Percentiles rank a stretch among this genome's conserved stretches.
Conservation (phyloP, 192 early-diverging fungal genomes). For the Umbelopsis sp. region DNA sequence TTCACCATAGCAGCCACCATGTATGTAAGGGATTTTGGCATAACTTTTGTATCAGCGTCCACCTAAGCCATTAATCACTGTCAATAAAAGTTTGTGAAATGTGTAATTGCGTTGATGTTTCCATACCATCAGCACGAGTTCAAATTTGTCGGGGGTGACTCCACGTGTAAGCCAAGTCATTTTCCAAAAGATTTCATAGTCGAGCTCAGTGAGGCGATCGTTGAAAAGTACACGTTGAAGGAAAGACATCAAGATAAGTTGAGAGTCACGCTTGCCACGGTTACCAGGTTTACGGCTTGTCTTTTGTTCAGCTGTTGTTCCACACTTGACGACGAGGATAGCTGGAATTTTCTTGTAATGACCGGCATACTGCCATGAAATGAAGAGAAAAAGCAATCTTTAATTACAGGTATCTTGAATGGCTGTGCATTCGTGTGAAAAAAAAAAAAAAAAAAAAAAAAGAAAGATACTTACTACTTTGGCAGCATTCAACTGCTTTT, state of each 20-base stretch:
- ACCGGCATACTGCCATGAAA: constrained; percentile 54
- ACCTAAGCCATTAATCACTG: constrained; percentile 27
- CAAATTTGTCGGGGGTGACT: constrained; percentile 80
- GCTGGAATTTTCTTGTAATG: constrained; percentile 74
- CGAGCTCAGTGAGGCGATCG: constrained; percentile 83
- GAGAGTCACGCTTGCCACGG: constrained; percentile 92
- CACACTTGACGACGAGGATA: constrained; percentile 67
- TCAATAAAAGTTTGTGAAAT: neutral
- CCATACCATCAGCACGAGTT: constrained; percentile 64
- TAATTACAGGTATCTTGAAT: too few species aligned
- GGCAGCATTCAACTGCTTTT: constrained; percentile 77
- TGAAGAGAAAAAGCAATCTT: neutral
- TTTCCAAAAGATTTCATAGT: constrained; percentile 87
- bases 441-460: too few species aligned
- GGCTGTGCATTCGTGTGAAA: too few species aligned
- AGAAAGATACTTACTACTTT: constrained; percentile 49
- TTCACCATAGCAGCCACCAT: constrained; percentile 88
- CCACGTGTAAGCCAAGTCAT: constrained; percentile 67
- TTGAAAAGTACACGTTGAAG: constrained; percentile 73
- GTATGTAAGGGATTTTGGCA: constrained; percentile 67
- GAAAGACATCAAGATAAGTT: constrained; percentile 92
- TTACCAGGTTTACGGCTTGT: constrained; percentile 72
- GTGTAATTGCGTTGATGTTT: neutral
- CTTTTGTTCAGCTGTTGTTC: constrained; percentile 61
- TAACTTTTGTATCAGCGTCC: constrained; percentile 84